Conservation (phyloP, 768 basidiomycete species). For the Coprinopsis marcescibilis region DNA sequence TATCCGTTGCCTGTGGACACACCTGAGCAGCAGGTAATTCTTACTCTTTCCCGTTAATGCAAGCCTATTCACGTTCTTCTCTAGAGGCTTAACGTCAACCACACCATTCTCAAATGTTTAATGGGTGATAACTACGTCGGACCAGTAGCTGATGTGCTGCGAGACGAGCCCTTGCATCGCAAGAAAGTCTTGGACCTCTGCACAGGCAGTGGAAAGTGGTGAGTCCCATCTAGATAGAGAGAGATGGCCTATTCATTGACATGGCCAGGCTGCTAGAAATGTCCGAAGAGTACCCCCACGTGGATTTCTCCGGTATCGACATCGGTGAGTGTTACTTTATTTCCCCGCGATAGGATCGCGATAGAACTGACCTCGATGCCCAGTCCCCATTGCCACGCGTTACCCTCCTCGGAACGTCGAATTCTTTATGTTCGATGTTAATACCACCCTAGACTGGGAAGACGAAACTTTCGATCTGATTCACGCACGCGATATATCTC, state of each 20-base stretch:
- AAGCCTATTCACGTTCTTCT: background rate
- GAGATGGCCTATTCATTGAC: background rate
- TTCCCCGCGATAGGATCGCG: constrained; percentile 11
- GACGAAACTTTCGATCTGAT: constrained; percentile 59
- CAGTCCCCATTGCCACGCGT: constrained; percentile 69
- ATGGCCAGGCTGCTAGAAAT: constrained; percentile 65
- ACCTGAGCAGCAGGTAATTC: constrained; percentile 58
- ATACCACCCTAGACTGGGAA: constrained; percentile 42
- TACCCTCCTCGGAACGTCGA: constrained; percentile 54
- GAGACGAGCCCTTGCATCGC: constrained; percentile 30
- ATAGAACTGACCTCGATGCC: constrained; percentile 12
- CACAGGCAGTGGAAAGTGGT: constrained; percentile 74
- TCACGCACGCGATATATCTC: constrained; percentile 53
- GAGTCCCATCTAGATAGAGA: constrained; percentile 18
- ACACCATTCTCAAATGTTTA: constrained; percentile 42
- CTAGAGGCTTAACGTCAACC: constrained; percentile 50
- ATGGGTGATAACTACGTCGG: constrained; percentile 55
- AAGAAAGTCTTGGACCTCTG: constrained; percentile 68
- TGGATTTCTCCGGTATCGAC: constrained; percentile 65
- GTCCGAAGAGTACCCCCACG: constrained; percentile 59
- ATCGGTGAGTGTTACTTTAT: constrained; percentile 47
- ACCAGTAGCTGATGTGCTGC: constrained; percentile 51
- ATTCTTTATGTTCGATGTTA: constrained; percentile 66
- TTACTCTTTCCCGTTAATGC: background rate
- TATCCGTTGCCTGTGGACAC: constrained; percentile 74